A percentile compares a stretch with the other conserved stretches of the same genome.
Evolutionary conservation across 179 eudicot genomes (phyloP).

Genomic region (Amaranthus tricolor): DNA sequence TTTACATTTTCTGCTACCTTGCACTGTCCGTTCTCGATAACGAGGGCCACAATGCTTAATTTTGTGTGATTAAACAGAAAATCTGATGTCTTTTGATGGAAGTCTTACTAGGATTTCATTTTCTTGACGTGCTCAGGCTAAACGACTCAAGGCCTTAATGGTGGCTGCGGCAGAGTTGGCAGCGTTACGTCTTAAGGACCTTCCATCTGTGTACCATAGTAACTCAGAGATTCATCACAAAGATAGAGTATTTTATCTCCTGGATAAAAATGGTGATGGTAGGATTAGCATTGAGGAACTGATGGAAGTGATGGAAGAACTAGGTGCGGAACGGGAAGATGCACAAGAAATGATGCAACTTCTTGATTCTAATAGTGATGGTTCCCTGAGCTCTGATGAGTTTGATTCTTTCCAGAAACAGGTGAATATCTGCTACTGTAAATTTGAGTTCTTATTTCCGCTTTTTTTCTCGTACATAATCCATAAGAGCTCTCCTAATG

Average conservation of each 20-base stretch:
- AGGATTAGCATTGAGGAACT: constrained; percentile 94
- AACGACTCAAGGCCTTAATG: constrained; percentile 83
- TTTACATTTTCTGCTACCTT: background rate
- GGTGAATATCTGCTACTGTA: constrained; percentile 36
- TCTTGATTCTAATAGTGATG: constrained; percentile 93
- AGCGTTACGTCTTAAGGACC: constrained; percentile 81
- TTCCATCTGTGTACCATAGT: constrained; percentile 60
- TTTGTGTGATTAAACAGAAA: background rate
- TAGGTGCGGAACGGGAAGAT: constrained; percentile 89
- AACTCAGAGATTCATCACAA: constrained; percentile 44
- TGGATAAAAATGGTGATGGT: constrained; percentile 99
- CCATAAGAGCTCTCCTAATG: background rate
- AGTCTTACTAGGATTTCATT: constrained; percentile 1
- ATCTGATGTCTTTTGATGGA: too few species aligned
- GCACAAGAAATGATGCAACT: constrained; percentile 95
- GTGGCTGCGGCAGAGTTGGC: constrained; percentile 96
- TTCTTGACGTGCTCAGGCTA: constrained; percentile 52
- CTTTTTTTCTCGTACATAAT: background rate
- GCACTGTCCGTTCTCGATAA: background rate
- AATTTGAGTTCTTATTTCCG: background rate
- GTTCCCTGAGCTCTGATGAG: constrained; percentile 91
- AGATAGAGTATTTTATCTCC: constrained; percentile 65
- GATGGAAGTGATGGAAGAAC: constrained; percentile 95
- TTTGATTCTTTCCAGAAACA: constrained; percentile 82
- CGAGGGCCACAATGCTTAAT: background rate